These are phyloP conservation scores for Microcos paniculata DNA, from an alignment of 345 rosid species.

Conservation along the genomic window DNA sequence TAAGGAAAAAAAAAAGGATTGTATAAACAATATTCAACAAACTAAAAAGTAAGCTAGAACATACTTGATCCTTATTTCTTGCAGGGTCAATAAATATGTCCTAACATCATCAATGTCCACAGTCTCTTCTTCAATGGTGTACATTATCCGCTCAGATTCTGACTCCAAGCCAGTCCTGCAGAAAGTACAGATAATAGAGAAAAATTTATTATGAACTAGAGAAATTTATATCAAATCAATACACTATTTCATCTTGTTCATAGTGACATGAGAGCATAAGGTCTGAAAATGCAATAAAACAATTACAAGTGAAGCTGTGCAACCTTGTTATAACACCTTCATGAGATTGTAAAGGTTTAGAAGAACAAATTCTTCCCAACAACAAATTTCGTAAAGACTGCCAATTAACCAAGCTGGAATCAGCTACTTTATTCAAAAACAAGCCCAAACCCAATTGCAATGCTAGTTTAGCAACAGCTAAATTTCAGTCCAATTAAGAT, in stretches of 20 bases:
- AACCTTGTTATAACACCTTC: not conserved
- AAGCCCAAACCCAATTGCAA: not conserved
- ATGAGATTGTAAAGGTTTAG: not conserved
- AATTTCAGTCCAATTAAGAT: not conserved
- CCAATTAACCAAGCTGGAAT: not conserved
- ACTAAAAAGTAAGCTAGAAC: not conserved
- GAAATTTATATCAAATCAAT: constrained; percentile 3
- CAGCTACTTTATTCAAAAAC: not conserved
- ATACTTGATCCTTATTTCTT: constrained; percentile 77
- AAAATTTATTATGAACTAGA: not conserved
- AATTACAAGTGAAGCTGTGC: not conserved
- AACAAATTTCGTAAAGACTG: not conserved
- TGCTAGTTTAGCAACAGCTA: not conserved
- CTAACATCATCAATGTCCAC: constrained; percentile 85
- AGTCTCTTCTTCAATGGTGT: constrained; percentile 62
- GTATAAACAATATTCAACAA: not conserved
- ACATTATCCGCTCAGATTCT: constrained; percentile 75
- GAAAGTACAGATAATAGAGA: not conserved
- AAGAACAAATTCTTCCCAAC: not conserved
- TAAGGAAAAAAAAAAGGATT: not conserved
- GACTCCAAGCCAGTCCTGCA: constrained; percentile 87
- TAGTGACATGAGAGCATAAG: not conserved
- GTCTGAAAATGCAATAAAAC: not conserved
- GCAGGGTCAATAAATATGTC: constrained; percentile 65
- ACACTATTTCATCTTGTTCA: not conserved